Percentiles rank a stretch among this genome's conserved stretches.
These are phyloP conservation scores for Syzygium aromaticum DNA, from an alignment of 345 rosid species.

Conservation along the genomic window DNA sequence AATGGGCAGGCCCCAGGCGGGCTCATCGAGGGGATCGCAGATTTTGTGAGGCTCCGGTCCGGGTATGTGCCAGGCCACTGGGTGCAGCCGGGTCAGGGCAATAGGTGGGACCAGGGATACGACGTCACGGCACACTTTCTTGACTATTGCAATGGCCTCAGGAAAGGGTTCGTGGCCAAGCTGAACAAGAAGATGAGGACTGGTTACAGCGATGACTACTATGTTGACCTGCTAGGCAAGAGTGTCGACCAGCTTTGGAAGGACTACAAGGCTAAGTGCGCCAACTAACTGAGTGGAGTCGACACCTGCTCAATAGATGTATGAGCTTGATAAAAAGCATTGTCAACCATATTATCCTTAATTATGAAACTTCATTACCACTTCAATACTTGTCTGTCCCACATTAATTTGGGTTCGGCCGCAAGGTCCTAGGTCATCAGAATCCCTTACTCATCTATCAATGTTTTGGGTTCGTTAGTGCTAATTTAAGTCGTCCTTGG, in stretches of 20 bases:
- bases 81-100: constrained; percentile 59
- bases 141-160: constrained; percentile 44
- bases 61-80: constrained; percentile 41
- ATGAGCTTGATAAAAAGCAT: background rate
- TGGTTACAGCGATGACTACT: constrained; percentile 33
- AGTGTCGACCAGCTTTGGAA: constrained; percentile 53
- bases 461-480: too few relatives aligned
- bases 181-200: constrained; percentile 55
- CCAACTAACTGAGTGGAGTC: background rate
- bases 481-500: too few relatives aligned
- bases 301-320: background rate
- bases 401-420: too few relatives aligned
- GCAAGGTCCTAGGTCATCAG: too few relatives aligned
- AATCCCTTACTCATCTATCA: too few relatives aligned
- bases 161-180: constrained; percentile 58
- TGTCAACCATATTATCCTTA: too few relatives aligned
- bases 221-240: constrained; percentile 51
- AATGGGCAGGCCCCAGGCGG: constrained; percentile 32
- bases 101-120: constrained; percentile 66
- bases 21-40: constrained; percentile 60
- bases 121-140: constrained; percentile 62
- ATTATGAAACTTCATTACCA: too few relatives aligned
- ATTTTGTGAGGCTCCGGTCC: constrained; percentile 56
- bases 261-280: constrained; percentile 62
- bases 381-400: too few relatives aligned